phyloP scores from a whole-genome alignment of 2,329 filamentous ascomycete genomes.

The Aureobasidium sp. region DNA sequence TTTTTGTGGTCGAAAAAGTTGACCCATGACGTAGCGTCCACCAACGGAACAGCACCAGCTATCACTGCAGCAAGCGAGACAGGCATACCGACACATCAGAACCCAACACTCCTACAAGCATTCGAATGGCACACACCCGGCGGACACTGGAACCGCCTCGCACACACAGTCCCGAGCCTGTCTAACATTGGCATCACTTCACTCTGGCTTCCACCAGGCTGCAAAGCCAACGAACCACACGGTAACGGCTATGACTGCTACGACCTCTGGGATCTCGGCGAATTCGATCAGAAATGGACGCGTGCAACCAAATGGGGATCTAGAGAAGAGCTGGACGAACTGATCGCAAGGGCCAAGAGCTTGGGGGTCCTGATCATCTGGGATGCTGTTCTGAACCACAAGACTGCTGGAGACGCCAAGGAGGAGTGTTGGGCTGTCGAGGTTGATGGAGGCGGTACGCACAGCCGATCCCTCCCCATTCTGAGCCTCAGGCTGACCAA shows the following conservation, averaged over 20 bases:
- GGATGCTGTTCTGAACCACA: slow-evolving; percentile 66
- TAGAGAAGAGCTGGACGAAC: slow-evolving; percentile 49
- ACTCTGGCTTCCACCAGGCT: slow-evolving; percentile 62
- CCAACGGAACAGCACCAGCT: background rate
- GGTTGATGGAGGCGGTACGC: slow-evolving; percentile 42
- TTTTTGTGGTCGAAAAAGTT: background rate
- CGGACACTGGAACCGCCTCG: slow-evolving; percentile 27
- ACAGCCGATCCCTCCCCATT: background rate
- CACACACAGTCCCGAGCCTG: slow-evolving; percentile 20
- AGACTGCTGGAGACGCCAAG: slow-evolving; percentile 56
- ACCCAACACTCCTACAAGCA: slow-evolving; percentile 52
- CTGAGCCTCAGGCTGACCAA: slow-evolving; percentile 20
- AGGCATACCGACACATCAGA: slow-evolving; percentile 28
- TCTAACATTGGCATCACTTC: slow-evolving; percentile 49
- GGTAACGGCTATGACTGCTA: slow-evolving; percentile 60
- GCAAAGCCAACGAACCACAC: slow-evolving; percentile 53
- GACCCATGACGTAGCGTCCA: slow-evolving; percentile 2
- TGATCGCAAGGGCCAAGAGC: slow-evolving; percentile 44
- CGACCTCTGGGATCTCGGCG: slow-evolving; percentile 58
- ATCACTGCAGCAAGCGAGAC: background rate
- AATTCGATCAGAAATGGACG: slow-evolving; percentile 62
- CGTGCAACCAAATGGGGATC: slow-evolving; percentile 60
- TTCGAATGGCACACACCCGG: slow-evolving; percentile 65
- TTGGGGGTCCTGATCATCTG: slow-evolving; percentile 53
- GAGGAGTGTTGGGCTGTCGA: slow-evolving; percentile 55